These are phyloP conservation scores for Diplodia corticola DNA, from an alignment of 2,329 filamentous ascomycete species.

Conservation along the genomic window DNA sequence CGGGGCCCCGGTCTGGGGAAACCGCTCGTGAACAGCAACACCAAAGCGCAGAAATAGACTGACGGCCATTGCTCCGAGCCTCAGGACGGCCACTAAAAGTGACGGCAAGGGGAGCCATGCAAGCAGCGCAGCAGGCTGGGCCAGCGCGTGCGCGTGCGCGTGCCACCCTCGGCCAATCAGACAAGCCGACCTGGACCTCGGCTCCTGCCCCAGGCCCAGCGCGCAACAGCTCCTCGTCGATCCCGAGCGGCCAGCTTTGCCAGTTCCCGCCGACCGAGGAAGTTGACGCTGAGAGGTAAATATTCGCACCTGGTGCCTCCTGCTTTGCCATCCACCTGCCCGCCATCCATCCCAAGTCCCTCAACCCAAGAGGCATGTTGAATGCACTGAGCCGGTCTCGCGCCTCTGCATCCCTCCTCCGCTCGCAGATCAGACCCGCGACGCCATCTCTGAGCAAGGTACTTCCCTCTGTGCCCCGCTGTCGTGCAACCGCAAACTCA, in stretches of 20 bases:
- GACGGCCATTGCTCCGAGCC: not conserved
- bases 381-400: slow-evolving; percentile 43
- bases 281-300: slow-evolving; percentile 6
- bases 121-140: not conserved
- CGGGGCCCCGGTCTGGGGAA: slow-evolving; percentile 16
- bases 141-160: not conserved
- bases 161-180: slow-evolving; percentile 14
- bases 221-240: slow-evolving; percentile 10
- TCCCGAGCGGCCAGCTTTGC: slow-evolving; percentile 11
- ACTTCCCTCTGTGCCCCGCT: slow-evolving; percentile 14
- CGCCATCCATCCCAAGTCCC: slow-evolving; percentile 1
- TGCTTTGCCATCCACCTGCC: not conserved
- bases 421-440: slow-evolving; percentile 33
- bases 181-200: slow-evolving; percentile 12
- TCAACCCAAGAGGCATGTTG: slow-evolving; percentile 38
- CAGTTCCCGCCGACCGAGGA: slow-evolving; percentile 24
- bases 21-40: not conserved
- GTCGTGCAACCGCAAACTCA: slow-evolving; percentile 3
- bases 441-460: slow-evolving; percentile 34
- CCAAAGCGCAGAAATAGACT: not conserved
- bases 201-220: not conserved
- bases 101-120: not conserved
- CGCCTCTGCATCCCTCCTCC: slow-evolving; percentile 40
- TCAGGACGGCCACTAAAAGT: not conserved
- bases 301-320: not conserved